Evolutionary conservation across 345 rosid species (phyloP).

Genomic region (Hypericum androsaemum): DNA sequence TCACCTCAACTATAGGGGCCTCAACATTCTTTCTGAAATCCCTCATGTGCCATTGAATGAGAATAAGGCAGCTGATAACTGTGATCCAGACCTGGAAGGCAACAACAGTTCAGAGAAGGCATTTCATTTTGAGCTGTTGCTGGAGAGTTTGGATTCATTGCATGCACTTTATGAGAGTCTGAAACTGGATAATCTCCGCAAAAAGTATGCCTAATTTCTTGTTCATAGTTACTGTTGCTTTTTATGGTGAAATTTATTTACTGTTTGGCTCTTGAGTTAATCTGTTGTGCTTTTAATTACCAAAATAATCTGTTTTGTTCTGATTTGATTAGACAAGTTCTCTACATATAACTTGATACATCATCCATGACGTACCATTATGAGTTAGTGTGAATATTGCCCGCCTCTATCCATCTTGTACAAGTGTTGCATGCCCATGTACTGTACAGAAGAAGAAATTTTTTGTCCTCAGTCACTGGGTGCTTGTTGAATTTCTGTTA

Average conservation of each 20-base stretch:
- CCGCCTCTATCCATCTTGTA: too few species aligned
- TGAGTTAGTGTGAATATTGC: too few species aligned
- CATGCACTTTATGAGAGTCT: constrained; percentile 93
- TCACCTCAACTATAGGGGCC: constrained; percentile 56
- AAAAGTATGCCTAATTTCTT: constrained; percentile 38
- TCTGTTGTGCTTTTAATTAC: not conserved
- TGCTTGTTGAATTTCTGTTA: too few species aligned
- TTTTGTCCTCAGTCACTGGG: too few species aligned
- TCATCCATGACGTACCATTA: too few species aligned
- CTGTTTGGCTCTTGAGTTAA: too few species aligned
- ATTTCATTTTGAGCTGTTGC: constrained; percentile 40
- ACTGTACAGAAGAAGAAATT: too few species aligned
- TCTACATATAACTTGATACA: too few species aligned
- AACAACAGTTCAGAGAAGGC: constrained; percentile 28
- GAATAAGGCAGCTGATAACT: constrained; percentile 19
- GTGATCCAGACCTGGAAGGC: constrained; percentile 24
- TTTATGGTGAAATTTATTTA: too few species aligned
- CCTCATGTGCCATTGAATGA: constrained; percentile 26
- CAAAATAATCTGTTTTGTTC: too few species aligned
- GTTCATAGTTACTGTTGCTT: not conserved
- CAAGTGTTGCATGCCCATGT: too few species aligned
- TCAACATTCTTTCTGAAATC: constrained; percentile 26
- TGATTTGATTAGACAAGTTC: too few species aligned
- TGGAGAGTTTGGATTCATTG: constrained; percentile 57
- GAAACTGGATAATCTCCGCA: constrained; percentile 83